phyloP scores from a whole-genome alignment of 2,329 filamentous ascomycete species.

The Emmonsiellopsis sp. region DNA sequence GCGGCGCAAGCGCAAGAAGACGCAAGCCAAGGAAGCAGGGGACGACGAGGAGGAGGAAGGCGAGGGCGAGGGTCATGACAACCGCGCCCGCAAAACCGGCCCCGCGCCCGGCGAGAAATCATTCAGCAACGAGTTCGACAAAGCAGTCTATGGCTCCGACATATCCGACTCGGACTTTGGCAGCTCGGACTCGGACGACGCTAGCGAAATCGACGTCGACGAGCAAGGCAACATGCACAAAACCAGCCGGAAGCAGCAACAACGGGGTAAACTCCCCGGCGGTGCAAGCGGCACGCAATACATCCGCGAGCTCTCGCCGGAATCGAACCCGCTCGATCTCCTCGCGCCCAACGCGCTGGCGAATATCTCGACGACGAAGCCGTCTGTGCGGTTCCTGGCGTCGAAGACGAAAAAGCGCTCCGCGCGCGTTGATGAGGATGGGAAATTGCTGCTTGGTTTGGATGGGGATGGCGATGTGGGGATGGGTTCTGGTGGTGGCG shows the following conservation, averaged over 20 bases:
- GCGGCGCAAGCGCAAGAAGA: slow-evolving; percentile 81
- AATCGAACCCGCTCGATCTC: slow-evolving; percentile 89
- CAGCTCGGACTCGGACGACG: slow-evolving; percentile 56
- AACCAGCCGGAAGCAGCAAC: slow-evolving; percentile 3
- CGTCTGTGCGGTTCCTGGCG: slow-evolving; percentile 41
- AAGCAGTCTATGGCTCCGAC: slow-evolving; percentile 82
- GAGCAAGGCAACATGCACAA: slow-evolving; percentile 23
- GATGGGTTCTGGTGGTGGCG: slow-evolving; percentile 39
- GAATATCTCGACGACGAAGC: slow-evolving; percentile 87
- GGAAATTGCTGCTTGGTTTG: slow-evolving; percentile 35
- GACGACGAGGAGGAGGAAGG: slow-evolving; percentile 47
- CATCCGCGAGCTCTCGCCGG: slow-evolving; percentile 71
- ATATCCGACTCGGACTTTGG: slow-evolving; percentile 47
- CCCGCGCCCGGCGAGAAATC: slow-evolving; percentile 35
- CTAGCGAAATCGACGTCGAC: slow-evolving; percentile 34
- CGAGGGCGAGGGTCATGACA: slow-evolving; percentile 17
- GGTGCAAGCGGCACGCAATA: slow-evolving; percentile 41
- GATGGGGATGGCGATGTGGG: slow-evolving; percentile 26
- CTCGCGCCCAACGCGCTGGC: slow-evolving; percentile 81
- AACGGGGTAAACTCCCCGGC: not conserved
- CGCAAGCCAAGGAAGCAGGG: slow-evolving; percentile 50
- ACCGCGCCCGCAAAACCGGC: slow-evolving; percentile 24
- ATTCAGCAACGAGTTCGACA: slow-evolving; percentile 90
- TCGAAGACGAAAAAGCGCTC: slow-evolving; percentile 31
- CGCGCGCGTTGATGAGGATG: slow-evolving; percentile 36